Conservation (phyloP, 306 rosid species). For the Fragaria iinumae region DNA sequence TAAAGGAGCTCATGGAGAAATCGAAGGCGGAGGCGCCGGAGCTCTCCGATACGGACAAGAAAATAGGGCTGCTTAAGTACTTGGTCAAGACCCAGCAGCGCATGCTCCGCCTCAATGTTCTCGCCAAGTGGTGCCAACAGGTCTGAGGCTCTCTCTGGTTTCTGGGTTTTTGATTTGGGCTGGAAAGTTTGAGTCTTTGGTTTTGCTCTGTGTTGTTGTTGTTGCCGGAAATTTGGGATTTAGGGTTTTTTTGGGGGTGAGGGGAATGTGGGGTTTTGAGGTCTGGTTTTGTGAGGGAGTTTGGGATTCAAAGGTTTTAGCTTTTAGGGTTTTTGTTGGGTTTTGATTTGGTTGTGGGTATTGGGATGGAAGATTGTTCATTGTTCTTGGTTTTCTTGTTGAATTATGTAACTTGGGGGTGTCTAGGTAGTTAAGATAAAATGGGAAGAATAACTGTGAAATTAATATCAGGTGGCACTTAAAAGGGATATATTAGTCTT, state of each 20-base stretch:
- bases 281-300: background rate
- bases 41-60: constrained; percentile 80
- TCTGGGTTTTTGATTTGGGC: constrained; percentile 20
- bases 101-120: constrained; percentile 92
- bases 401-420: background rate
- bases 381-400: background rate
- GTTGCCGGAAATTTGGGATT: background rate
- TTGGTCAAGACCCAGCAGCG: constrained; percentile 91
- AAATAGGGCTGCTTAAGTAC: constrained; percentile 75
- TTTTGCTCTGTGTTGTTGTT: background rate
- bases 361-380: background rate
- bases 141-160: constrained; percentile 20
- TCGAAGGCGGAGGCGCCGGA: constrained; percentile 59
- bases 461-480: background rate
- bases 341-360: background rate
- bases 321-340: background rate
- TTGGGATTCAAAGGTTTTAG: background rate
- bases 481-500: background rate
- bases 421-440: background rate
- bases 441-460: background rate
- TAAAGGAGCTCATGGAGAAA: constrained; percentile 83
- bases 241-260: background rate
- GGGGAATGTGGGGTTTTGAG: background rate
- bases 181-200: constrained; percentile 5
- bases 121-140: constrained; percentile 98